A percentile compares a stretch with the other conserved stretches of the same genome.
phyloP scores from a whole-genome alignment of 768 basidiomycete species.

The Floccularia luteovirens region DNA sequence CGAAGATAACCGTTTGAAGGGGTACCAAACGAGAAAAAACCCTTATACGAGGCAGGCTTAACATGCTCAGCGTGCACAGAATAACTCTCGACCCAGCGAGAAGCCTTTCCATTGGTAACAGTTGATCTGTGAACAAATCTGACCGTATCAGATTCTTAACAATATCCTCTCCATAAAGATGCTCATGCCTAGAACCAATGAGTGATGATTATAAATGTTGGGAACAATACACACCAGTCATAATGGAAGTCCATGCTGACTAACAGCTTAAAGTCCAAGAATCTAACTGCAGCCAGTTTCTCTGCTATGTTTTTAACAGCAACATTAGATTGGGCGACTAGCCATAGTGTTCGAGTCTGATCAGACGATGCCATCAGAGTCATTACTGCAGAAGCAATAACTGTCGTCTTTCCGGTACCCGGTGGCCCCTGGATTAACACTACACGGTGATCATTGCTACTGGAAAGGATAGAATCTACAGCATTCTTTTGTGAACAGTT shows the following conservation, averaged over 20 bases:
- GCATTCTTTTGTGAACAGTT: conserved; percentile 29
- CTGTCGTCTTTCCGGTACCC: conserved; percentile 59
- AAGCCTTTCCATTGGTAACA: conserved; percentile 14
- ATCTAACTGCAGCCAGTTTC: conserved; percentile 42
- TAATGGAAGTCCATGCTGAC: conserved; percentile 59
- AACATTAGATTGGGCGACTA: conserved; percentile 69
- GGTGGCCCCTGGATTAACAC: conserved; percentile 45
- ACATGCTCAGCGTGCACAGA: conserved; percentile 63
- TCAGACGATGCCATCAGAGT: conserved; percentile 22
- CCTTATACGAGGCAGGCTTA: conserved; percentile 28
- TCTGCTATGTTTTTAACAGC: conserved; percentile 80
- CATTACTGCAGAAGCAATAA: conserved; percentile 42
- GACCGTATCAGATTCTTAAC: conserved; percentile 40
- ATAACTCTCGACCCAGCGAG: conserved; percentile 42
- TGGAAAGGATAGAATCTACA: conserved; percentile 24
- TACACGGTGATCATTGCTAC: conserved; percentile 16
- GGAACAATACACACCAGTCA: conserved; percentile 41
- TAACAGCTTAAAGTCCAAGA: conserved; percentile 48
- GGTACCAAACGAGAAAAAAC: conserved; percentile 22
- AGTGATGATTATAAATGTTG: conserved; percentile 1
- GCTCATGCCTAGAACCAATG: conserved; percentile 57
- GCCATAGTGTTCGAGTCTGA: conserved; percentile 38
- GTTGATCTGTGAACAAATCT: conserved; percentile 16
- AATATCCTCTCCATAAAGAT: conserved; percentile 50
- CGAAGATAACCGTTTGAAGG: conserved; percentile 33